phyloP scores from a whole-genome alignment of 2,329 filamentous ascomycete species.

The Aureobasidium uvarum region DNA sequence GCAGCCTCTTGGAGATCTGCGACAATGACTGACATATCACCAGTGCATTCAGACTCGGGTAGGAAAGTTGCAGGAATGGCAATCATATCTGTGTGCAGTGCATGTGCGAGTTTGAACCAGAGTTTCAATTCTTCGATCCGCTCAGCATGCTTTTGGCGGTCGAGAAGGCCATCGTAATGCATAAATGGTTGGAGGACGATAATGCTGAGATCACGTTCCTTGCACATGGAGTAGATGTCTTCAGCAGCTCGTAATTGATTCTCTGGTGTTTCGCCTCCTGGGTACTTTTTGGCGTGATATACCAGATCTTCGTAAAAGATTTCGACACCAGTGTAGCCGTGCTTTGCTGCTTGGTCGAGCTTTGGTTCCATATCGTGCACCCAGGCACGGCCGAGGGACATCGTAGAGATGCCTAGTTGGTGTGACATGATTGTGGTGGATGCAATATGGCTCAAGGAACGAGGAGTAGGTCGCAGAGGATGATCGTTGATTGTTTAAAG shows the following conservation, averaged over 20 bases:
- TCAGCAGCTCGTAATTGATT: conserved; percentile 58
- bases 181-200: conserved; percentile 74
- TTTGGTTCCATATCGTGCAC: conserved; percentile 67
- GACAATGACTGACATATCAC: conserved; percentile 57
- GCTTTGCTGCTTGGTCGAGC: conserved; percentile 63
- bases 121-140: conserved; percentile 63
- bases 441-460: neutral
- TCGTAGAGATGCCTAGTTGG: conserved; percentile 68
- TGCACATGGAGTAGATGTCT: conserved; percentile 58
- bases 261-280: conserved; percentile 46
- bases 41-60: conserved; percentile 47
- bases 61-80: conserved; percentile 73
- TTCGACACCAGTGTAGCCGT: conserved; percentile 69
- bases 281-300: conserved; percentile 54
- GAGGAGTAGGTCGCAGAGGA: neutral
- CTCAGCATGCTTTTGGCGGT: conserved; percentile 58
- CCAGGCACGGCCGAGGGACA: conserved; percentile 72
- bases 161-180: conserved; percentile 71
- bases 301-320: conserved; percentile 74
- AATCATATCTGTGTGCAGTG: conserved; percentile 68
- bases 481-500: neutral
- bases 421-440: conserved; percentile 45
- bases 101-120: conserved; percentile 66
- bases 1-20: conserved; percentile 63
- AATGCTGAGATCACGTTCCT: conserved; percentile 55